A percentile compares a stretch with the other conserved stretches of the same genome.
Conservation (phyloP, 2,329 filamentous ascomycete species). For the Penicillium palitans region DNA sequence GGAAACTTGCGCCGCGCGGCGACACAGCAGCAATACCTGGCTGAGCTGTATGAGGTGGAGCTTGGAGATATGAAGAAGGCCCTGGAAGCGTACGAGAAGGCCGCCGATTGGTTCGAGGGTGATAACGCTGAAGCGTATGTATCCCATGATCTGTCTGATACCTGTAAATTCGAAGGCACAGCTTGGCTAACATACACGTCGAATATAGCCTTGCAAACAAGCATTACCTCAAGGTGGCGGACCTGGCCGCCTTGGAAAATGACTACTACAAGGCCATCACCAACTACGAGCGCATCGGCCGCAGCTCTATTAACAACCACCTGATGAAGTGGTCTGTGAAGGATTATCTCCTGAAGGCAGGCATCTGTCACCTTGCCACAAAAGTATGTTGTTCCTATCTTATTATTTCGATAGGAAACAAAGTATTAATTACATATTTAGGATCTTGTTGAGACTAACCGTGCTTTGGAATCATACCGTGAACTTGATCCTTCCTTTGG, state of each 20-base stretch:
- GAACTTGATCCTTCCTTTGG: constrained; percentile 77
- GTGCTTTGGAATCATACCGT: constrained; percentile 78
- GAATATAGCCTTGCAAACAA: constrained; percentile 77
- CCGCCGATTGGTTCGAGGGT: constrained; percentile 84
- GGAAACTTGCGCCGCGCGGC: constrained; percentile 91
- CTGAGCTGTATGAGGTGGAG: constrained; percentile 81
- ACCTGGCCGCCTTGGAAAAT: constrained; percentile 75
- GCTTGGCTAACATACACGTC: neutral
- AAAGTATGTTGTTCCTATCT: constrained; percentile 37
- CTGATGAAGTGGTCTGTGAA: constrained; percentile 93
- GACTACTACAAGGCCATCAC: constrained; percentile 84
- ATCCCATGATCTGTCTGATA: neutral
- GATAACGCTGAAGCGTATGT: constrained; percentile 77
- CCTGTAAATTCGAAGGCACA: neutral
- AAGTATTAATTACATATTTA: constrained; percentile 21
- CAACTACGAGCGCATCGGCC: constrained; percentile 80
- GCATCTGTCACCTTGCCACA: constrained; percentile 81
- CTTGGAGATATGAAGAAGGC: constrained; percentile 76
- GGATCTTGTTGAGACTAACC: constrained; percentile 75
- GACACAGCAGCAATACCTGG: constrained; percentile 84
- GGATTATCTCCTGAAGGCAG: constrained; percentile 92
- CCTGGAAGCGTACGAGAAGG: constrained; percentile 78
- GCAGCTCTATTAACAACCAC: constrained; percentile 78
- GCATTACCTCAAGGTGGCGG: constrained; percentile 86
- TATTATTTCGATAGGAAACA: neutral